phyloP scores from a whole-genome alignment of 768 basidiomycete species.

The Lactarius deliciosus region DNA sequence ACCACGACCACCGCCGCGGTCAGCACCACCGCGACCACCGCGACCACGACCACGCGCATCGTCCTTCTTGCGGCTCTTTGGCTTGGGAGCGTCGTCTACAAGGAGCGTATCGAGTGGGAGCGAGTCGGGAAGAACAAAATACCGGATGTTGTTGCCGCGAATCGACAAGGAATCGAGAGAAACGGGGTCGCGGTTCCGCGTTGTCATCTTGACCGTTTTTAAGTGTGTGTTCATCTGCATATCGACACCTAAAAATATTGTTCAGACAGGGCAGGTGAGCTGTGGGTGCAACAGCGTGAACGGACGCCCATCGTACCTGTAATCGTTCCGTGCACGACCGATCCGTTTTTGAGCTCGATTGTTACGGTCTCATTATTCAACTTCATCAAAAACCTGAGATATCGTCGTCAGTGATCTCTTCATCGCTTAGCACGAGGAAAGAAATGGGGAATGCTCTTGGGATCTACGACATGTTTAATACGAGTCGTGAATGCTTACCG shows the following conservation, averaged over 20 bases:
- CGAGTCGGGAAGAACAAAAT: constrained; percentile 97
- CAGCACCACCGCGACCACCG: constrained; percentile 49
- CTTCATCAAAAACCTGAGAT: constrained; percentile 94
- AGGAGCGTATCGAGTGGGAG: constrained; percentile 94
- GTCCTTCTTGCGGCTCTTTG: constrained; percentile 90
- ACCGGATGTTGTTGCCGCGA: constrained; percentile 94
- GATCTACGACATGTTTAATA: neutral
- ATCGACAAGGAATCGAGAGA: constrained; percentile 90
- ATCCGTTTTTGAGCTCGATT: constrained; percentile 97
- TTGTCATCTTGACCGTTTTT: constrained; percentile 97
- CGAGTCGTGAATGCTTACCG: constrained; percentile 12
- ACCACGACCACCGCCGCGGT: constrained; percentile 47
- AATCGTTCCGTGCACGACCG: constrained; percentile 92
- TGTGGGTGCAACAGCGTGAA: constrained; percentile 3
- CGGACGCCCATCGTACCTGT: constrained; percentile 61
- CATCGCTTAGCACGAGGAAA: neutral
- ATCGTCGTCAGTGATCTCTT: constrained; percentile 5
- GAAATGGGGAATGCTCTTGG: neutral
- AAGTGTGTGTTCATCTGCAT: constrained; percentile 99
- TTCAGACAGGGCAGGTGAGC: constrained; percentile 9
- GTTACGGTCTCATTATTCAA: constrained; percentile 99
- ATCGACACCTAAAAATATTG: constrained; percentile 74
- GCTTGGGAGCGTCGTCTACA: constrained; percentile 97
- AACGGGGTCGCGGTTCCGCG: constrained; percentile 83
- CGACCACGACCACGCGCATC: constrained; percentile 65